phyloP scores from a whole-genome alignment of 1,139 yeast genomes.

The Pichia sp. region DNA sequence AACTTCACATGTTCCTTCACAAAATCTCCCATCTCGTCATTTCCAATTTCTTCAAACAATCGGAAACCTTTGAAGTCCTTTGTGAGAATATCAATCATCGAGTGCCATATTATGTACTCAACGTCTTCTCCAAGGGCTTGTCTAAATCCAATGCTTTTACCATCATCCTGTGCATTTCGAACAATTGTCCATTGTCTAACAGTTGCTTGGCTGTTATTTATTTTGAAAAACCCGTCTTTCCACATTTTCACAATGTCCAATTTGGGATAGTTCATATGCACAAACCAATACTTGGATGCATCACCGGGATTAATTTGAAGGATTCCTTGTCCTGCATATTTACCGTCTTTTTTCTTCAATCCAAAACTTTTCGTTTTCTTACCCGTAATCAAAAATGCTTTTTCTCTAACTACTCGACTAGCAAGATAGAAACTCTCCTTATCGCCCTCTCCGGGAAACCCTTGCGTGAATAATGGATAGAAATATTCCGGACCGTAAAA shows the following conservation, averaged over 20 bases:
- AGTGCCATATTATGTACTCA: slow-evolving; percentile 22
- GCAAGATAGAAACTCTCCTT: slow-evolving; percentile 27
- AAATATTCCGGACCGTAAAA: slow-evolving; percentile 25
- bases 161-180: slow-evolving; percentile 23
- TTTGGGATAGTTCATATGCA: slow-evolving; percentile 27
- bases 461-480: slow-evolving; percentile 27
- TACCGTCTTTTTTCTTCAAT: slow-evolving; percentile 17
- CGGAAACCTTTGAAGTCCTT: slow-evolving; percentile 23
- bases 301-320: slow-evolving; percentile 24
- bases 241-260: slow-evolving; percentile 17
- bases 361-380: slow-evolving; percentile 25
- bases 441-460: slow-evolving; percentile 29
- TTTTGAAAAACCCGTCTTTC: slow-evolving; percentile 15
- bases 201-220: slow-evolving; percentile 5
- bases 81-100: slow-evolving; percentile 17
- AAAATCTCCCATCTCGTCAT: slow-evolving; percentile 22
- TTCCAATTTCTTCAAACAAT: slow-evolving; percentile 18
- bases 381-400: slow-evolving; percentile 22
- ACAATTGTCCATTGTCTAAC: slow-evolving; percentile 21
- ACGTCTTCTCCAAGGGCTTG: slow-evolving; percentile 18
- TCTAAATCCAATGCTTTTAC: slow-evolving; percentile 14
- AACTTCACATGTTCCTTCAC: slow-evolving; percentile 10
- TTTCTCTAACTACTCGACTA: slow-evolving; percentile 23
- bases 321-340: slow-evolving; percentile 25
- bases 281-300: slow-evolving; percentile 18